Evolutionary conservation across 208 protist genomes (phyloP).

Genomic region (Dictyostelium gargantuum): DNA sequence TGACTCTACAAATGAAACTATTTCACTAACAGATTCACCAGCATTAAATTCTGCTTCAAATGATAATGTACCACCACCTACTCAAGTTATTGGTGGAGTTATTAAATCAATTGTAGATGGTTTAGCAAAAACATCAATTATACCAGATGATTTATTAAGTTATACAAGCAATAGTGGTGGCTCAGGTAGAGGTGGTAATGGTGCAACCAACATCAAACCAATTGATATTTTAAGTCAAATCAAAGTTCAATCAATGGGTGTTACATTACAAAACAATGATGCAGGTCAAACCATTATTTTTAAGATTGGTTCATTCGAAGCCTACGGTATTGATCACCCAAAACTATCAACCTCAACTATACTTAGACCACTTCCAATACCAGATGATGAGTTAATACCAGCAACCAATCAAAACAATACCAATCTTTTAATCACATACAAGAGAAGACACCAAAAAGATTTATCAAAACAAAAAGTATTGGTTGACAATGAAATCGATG

Average conservation of each 20-base stretch:
- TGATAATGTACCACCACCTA: neutral
- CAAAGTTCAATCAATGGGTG: slow-evolving; percentile 20
- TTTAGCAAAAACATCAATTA: neutral
- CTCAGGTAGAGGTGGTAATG: neutral
- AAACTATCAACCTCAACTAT: slow-evolving; percentile 30
- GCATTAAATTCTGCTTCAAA: neutral
- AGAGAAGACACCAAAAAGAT: slow-evolving; percentile 1
- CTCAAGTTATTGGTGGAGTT: neutral
- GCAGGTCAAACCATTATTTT: slow-evolving; percentile 33
- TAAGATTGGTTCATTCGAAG: slow-evolving; percentile 42
- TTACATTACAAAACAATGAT: slow-evolving; percentile 11
- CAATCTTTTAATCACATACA: slow-evolving; percentile 27
- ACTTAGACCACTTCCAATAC: slow-evolving; percentile 37
- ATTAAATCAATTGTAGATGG: neutral
- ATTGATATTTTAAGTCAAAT: slow-evolving; percentile 1
- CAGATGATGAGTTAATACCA: slow-evolving; percentile 48
- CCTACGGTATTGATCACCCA: slow-evolving; percentile 42
- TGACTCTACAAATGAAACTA: neutral
- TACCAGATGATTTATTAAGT: neutral
- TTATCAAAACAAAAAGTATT: neutral
- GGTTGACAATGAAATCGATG: slow-evolving; percentile 1
- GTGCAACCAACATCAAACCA: too few relatives aligned
- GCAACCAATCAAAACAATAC: slow-evolving; percentile 7
- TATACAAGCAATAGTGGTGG: too few relatives aligned
- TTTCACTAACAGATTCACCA: neutral